phyloP scores from a whole-genome alignment of 2,329 filamentous ascomycete species.

The Colletotrichum sp. region DNA sequence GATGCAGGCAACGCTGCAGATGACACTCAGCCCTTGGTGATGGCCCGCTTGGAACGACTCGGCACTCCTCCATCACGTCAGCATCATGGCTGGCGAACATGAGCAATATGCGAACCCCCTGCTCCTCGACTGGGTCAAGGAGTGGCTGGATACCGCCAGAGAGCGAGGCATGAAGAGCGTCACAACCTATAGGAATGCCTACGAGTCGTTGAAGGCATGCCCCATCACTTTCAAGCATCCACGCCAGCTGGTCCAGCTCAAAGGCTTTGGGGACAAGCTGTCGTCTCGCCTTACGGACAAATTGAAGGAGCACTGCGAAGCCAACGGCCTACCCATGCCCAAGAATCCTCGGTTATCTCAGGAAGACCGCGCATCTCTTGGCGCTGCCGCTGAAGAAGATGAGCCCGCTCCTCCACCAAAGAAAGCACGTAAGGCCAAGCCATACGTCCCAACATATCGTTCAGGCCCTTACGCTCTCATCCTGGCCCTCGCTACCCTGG shows the following conservation, averaged over 20 bases:
- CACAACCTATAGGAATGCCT: constrained; percentile 76
- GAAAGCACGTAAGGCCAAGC: constrained; percentile 63
- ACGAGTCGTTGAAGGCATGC: constrained; percentile 77
- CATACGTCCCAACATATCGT: constrained; percentile 75
- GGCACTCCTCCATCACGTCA: constrained; percentile 20
- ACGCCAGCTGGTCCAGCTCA: constrained; percentile 73
- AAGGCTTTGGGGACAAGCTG: constrained; percentile 74
- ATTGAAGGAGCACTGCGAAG: constrained; percentile 64
- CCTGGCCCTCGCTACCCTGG: constrained; percentile 65
- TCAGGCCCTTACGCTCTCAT: constrained; percentile 78
- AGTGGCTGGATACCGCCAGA: constrained; percentile 74
- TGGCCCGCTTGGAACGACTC: constrained; percentile 8
- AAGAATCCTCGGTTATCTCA: constrained; percentile 50
- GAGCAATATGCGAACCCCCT: constrained; percentile 70
- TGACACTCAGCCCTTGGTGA: background rate
- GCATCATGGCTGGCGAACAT: constrained; percentile 34
- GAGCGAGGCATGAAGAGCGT: constrained; percentile 74
- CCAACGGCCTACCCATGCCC: constrained; percentile 73
- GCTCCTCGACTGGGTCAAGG: constrained; percentile 75
- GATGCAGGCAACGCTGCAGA: background rate
- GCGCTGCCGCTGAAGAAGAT: constrained; percentile 39
- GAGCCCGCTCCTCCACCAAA: constrained; percentile 52
- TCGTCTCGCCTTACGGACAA: constrained; percentile 71
- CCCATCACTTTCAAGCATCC: constrained; percentile 75
- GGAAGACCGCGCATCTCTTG: constrained; percentile 30